Percentiles rank a stretch among this genome's conserved stretches.
Conservation (phyloP, 1,284 basidiomycete genomes). For the Microstroma glucosiphilum region DNA sequence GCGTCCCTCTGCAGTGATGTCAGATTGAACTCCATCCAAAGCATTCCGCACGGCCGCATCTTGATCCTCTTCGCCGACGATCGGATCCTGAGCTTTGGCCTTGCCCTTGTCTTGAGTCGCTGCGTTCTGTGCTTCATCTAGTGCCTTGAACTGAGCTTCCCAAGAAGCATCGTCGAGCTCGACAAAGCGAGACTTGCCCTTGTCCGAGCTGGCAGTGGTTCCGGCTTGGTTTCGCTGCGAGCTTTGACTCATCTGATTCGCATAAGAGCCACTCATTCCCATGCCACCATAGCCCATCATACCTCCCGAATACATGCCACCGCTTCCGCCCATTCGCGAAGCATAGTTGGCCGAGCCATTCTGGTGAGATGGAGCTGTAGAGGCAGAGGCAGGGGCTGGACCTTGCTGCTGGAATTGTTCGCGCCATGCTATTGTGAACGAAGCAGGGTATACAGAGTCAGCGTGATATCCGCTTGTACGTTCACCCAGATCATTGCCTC, state of each 20-base stretch:
- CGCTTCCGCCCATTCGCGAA: conserved; percentile 10
- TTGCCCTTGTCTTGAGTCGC: conserved; percentile 29
- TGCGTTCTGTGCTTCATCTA: conserved; percentile 24
- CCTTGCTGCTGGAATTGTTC: conserved; percentile 27
- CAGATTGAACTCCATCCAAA: conserved; percentile 39
- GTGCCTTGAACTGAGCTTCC: conserved; percentile 45
- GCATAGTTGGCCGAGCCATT: conserved; percentile 6
- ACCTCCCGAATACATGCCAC: conserved; percentile 14
- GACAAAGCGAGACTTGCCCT: conserved; percentile 23
- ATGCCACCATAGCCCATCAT: conserved; percentile 17
- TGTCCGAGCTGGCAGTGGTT: conserved; percentile 7
- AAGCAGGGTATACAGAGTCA: conserved; percentile 15
- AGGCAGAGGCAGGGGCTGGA: not conserved
- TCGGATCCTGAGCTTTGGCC: conserved; percentile 37
- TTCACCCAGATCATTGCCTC: conserved; percentile 10
- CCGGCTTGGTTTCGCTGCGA: not conserved
- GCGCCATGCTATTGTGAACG: conserved; percentile 22
- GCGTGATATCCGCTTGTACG: conserved; percentile 23
- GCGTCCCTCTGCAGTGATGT: conserved; percentile 32
- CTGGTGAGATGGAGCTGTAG: not conserved
- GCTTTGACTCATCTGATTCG: not conserved
- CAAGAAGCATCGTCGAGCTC: conserved; percentile 44
- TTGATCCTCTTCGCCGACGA: conserved; percentile 34
- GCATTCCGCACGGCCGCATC: conserved; percentile 34
- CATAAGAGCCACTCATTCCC: conserved; percentile 18